Conservation (phyloP, 768 basidiomycete species). For the Phanerochaete carnosa region DNA sequence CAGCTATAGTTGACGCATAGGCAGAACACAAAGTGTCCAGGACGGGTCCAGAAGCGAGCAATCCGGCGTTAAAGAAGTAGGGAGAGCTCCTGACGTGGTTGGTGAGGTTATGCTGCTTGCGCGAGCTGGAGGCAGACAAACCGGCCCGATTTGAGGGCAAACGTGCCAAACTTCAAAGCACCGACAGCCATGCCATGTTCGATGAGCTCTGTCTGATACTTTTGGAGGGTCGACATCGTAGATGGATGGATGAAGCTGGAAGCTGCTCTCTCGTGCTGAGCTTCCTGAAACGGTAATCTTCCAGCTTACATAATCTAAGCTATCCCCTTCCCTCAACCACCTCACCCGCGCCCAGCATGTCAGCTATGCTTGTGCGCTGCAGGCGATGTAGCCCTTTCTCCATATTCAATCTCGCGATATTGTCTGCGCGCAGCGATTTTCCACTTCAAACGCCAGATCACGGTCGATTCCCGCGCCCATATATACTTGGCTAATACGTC, state of each 20-base stretch:
- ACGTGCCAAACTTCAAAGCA: slow-evolving; percentile 87
- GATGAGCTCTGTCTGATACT: slow-evolving; percentile 65
- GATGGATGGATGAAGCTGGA: background rate
- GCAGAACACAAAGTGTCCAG: slow-evolving; percentile 74
- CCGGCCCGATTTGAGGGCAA: slow-evolving; percentile 95
- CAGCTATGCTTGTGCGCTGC: no score
- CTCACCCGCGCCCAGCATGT: no score
- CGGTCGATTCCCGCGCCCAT: background rate
- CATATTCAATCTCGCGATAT: no score
- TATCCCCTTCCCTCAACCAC: no score
- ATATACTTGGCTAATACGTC: background rate
- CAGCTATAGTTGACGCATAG: slow-evolving; percentile 77
- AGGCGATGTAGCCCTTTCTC: no score
- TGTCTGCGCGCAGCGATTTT: background rate
- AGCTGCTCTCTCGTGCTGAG: no score
- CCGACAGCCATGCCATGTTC: slow-evolving; percentile 62
- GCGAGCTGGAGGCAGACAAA: slow-evolving; percentile 34
- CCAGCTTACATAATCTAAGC: background rate
- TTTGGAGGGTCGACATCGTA: slow-evolving; percentile 30
- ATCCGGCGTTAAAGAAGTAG: slow-evolving; percentile 96
- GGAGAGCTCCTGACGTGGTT: slow-evolving; percentile 65
- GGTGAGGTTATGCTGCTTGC: slow-evolving; percentile 5
- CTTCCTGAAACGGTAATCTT: background rate
- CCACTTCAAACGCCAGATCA: background rate
- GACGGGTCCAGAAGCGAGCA: slow-evolving; percentile 80